Evolutionary conservation across 2,329 filamentous ascomycete genomes (phyloP).

Genomic region (Diaporthe nobilis): DNA sequence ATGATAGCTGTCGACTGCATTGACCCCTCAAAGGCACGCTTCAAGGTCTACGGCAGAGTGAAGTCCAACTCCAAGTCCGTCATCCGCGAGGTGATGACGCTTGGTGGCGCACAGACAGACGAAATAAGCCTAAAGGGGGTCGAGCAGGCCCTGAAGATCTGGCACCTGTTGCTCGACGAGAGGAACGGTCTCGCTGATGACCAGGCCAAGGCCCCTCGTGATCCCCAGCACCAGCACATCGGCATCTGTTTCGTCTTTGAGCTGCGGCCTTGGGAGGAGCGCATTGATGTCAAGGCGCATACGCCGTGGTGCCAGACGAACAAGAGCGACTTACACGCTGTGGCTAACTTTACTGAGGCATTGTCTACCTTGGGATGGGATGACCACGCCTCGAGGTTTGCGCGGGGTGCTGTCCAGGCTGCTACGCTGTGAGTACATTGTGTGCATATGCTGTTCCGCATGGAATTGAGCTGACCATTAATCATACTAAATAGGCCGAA

Average conservation of each 20-base stretch:
- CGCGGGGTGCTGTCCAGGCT: not conserved
- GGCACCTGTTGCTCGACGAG: not conserved
- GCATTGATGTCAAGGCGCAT: conserved; percentile 2
- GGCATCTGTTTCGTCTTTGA: conserved; percentile 5
- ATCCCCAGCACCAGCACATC: conserved; percentile 1
- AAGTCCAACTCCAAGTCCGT: not conserved
- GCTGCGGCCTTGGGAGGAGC: not conserved
- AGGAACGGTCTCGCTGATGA: not conserved
- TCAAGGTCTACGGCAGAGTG: conserved; percentile 1
- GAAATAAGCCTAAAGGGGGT: not conserved
- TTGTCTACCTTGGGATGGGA: not conserved
- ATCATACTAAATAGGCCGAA: not conserved
- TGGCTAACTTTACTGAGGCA: not conserved
- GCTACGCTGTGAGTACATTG: not conserved
- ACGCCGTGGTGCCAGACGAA: conserved; percentile 10
- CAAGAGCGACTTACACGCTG: not conserved
- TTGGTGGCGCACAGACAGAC: not conserved
- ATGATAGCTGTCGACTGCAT: conserved; percentile 12
- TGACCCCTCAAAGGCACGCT: not conserved
- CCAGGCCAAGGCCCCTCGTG: not conserved
- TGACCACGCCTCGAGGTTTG: not conserved
- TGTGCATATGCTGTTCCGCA: not conserved
- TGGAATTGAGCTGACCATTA: not conserved
- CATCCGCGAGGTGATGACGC: not conserved
- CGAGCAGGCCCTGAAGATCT: conserved; percentile 10